Base-by-base conservation (phyloP, 1,139 yeast genomes). In the Ogataea hybrid region DNA sequence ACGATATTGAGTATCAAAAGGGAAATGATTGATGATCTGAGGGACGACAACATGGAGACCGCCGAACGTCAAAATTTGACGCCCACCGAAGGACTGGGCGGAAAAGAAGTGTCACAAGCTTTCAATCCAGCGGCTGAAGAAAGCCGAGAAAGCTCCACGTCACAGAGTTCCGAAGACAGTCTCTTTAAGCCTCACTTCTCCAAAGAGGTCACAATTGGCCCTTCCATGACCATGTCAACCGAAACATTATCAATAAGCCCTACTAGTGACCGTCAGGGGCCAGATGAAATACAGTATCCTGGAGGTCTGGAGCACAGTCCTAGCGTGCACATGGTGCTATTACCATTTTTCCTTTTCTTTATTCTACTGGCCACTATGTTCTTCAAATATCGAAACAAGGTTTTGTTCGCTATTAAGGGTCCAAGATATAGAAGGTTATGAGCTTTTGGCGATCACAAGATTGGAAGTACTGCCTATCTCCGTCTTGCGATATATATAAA, bases 351-450 rank as follows among this genome's bases (percentile, higher is more conserved):
- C 18, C 7, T 50, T 3, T 46, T 59, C 32, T 33, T 31, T 6
- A 37, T 42, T 8, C 28, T 52, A 11, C 41, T 47, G 2, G 39
- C 42, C 6, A 37, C 45, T 29, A 32, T 52, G 35, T 43, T 44
- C 4, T 28, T 49, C 23, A 58, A 49, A 32, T 51, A 49, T 28
- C 52, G 48, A 27, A 46, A 48, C 11, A 50, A 46, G 18, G 37
- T 59, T 15, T 27, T 48, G 25, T 40, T 44, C 23, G 41, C 53
- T 9, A 34, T 58, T 12, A 46, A 50, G 22, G 61, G 61, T 14
- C 60, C 62, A 37, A 51, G 62, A 48, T 58, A 59, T 41, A 51
- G 61, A 44, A 49, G 61, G 37, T 38, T 56, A 6, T 47, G 29
- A 39, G 17, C 54, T 56, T 14, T 57, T 35, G 11, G 10, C 6